Conservation (phyloP, 2,329 filamentous ascomycete genomes). For the Fusarium sublunatum region DNA sequence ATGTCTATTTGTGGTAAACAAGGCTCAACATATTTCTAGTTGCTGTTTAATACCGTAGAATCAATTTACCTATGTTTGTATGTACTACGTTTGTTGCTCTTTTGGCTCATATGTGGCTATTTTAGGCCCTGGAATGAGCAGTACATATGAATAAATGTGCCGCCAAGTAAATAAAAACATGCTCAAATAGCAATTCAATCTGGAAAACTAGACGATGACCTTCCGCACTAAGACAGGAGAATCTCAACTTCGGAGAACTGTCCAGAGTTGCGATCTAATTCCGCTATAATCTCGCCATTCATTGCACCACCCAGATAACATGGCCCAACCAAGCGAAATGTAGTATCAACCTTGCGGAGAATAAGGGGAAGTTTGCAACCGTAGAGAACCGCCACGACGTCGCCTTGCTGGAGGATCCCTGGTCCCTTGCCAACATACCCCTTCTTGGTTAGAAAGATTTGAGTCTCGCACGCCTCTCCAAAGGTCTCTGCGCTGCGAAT, state of each 20-base stretch:
- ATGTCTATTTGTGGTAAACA: too few species aligned
- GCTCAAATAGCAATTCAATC: too few species aligned
- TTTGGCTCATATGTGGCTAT: too few species aligned
- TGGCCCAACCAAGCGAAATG: background rate
- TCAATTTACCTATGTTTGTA: too few species aligned
- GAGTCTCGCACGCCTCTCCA: background rate
- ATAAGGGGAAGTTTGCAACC: background rate
- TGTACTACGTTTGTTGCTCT: too few species aligned
- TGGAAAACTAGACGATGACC: background rate
- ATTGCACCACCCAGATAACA: background rate
- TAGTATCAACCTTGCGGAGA: background rate
- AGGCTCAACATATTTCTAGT: too few species aligned
- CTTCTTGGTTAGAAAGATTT: background rate
- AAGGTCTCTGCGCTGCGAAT: background rate
- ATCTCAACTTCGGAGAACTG: background rate
- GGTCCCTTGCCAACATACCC: background rate
- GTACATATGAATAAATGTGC: too few species aligned
- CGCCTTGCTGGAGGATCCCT: background rate
- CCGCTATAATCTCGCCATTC: background rate
- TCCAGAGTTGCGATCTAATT: background rate
- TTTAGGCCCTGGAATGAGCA: too few species aligned
- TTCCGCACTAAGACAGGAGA: background rate
- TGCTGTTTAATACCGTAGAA: too few species aligned
- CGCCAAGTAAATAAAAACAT: too few species aligned
- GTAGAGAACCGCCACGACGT: background rate